Conservation (phyloP, 345 rosid species). For the Euphorbia tirucalli region DNA sequence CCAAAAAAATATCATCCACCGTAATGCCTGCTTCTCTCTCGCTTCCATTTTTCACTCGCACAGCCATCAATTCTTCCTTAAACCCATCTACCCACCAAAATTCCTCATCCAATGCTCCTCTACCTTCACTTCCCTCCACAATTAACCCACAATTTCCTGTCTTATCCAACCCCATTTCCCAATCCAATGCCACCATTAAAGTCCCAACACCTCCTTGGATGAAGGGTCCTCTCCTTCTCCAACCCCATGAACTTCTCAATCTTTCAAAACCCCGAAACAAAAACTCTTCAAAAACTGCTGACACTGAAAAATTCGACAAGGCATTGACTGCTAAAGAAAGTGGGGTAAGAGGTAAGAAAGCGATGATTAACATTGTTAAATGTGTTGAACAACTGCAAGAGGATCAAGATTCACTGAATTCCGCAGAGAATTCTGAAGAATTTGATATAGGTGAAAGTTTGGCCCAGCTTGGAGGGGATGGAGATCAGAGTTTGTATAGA, state of each 20-base stretch:
- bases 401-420: conserved; percentile 8
- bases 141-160: conserved; percentile 19
- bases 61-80: conserved; percentile 28
- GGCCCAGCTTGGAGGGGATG: conserved; percentile 27
- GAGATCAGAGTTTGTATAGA: conserved; percentile 20
- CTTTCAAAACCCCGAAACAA: conserved; percentile 27
- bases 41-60: conserved; percentile 10
- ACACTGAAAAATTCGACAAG: conserved; percentile 43
- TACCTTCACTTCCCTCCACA: background rate
- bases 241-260: conserved; percentile 43
- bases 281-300: conserved; percentile 14
- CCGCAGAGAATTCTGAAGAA: conserved; percentile 15
- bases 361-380: conserved; percentile 54
- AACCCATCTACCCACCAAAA: conserved; percentile 16
- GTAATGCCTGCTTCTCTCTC: conserved; percentile 17
- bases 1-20: background rate
- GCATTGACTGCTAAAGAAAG: conserved; percentile 64
- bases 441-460: conserved; percentile 32
- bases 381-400: conserved; percentile 50
- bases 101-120: conserved; percentile 12
- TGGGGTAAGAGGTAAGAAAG: conserved; percentile 68
- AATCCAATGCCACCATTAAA: conserved; percentile 27
- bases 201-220: conserved; percentile 76
- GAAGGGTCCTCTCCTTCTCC: conserved; percentile 52
- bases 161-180: conserved; percentile 21